phyloP scores from a whole-genome alignment of 2,329 filamentous ascomycete genomes.

The Truncatella angustata region DNA sequence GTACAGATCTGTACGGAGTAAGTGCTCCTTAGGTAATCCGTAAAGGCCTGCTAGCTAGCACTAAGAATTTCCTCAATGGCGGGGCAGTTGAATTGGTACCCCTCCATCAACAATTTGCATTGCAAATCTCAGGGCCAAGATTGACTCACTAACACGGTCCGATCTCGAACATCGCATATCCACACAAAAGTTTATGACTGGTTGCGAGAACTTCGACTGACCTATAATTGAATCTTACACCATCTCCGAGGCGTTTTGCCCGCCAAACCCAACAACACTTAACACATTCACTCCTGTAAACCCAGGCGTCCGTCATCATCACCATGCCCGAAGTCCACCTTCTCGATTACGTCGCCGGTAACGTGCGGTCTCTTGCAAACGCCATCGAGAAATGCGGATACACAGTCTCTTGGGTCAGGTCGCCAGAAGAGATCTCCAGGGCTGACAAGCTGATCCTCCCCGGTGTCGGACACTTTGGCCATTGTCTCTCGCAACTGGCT shows the following conservation, averaged over 20 bases:
- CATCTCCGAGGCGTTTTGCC: no score
- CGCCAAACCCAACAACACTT: no score
- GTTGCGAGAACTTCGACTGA: no score
- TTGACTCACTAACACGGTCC: constrained; percentile 20
- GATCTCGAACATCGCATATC: constrained; percentile 1
- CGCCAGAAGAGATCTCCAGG: constrained; percentile 77
- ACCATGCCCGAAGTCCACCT: constrained; percentile 76
- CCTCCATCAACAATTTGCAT: no score
- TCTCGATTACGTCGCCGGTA: constrained; percentile 89
- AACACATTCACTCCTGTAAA: neutral
- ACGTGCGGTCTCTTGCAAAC: constrained; percentile 93
- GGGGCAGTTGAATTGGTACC: constrained; percentile 22
- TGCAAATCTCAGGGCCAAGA: constrained; percentile 15
- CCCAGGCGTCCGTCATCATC: no score
- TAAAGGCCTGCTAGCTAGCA: neutral
- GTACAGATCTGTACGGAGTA: no score
- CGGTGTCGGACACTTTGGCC: constrained; percentile 95
- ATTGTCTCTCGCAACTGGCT: constrained; percentile 84
- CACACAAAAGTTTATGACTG: no score
- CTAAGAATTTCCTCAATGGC: constrained; percentile 17
- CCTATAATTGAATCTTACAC: no score
- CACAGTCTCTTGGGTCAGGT: constrained; percentile 85
- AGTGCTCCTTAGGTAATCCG: no score
- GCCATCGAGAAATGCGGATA: constrained; percentile 96
- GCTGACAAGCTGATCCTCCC: constrained; percentile 96